Evolutionary conservation across 148 eudicot species (phyloP), one percentile per base, ranked within the genome.

Genomic region (Talinum fruticosum): DNA sequence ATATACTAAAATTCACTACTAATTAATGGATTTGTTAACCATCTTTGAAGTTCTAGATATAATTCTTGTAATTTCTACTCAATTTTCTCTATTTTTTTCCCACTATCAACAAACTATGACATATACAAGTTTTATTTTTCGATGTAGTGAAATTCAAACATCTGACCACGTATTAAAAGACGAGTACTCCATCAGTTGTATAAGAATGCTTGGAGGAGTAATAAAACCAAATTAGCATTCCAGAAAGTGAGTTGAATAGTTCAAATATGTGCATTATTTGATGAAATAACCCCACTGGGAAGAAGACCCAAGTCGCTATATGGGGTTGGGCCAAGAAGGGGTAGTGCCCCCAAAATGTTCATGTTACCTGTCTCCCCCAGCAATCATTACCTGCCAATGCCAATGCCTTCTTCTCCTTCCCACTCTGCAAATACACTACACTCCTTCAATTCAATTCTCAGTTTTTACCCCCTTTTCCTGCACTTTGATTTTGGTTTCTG

Each of bases 361-460:
- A 83, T 72, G 83, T 83, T 83, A 80, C 83, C 37, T 80, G 83
- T 83, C 86, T 73, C 80, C 81, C 57, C 57, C 47, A 41, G 12
- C 47, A 41, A 10, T 41, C 13, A 8, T 41, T 10, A 41, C 47
- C 47, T 10, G 2, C 47, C 13, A 41, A 41, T 8, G 12, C 47
- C 1, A 41, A 41, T 8, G 13, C 12, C 5, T 14, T 19, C 16
- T 4, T 18, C 57, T 18, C 57, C 23, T 4, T 51, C 57, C 4
- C n/a, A 14, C 57, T 15, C 57, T 51, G 57, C 57, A 51, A 15
- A 0, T 51, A 10, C 57, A 51, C 1, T 19, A 10, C 57, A 51
- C 15, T n/a, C 23, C 23, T 5, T 18, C 57, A 51, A 18, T 51
- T 51, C 57, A 16, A n/a, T n/a, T 51, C 23, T 51, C 23, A 51